phyloP scores from a whole-genome alignment of 2,329 filamentous ascomycete genomes.

The Pseudovirgaria hyperparasitica region DNA sequence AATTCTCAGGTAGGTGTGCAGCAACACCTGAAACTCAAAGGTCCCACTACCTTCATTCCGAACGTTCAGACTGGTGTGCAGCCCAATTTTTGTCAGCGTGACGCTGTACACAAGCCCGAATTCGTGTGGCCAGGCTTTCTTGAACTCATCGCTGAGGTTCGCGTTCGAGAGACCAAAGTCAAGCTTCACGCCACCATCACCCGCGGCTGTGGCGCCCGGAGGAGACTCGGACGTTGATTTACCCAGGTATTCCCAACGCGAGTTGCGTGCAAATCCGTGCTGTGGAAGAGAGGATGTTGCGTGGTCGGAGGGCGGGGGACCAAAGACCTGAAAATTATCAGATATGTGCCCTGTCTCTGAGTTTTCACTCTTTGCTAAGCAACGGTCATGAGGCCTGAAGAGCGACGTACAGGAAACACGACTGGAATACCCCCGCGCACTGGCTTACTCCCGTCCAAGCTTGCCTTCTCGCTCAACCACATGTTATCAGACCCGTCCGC shows the following conservation, averaged over 20 bases:
- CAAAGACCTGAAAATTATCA: slow-evolving; percentile 57
- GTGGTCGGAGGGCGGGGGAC: slow-evolving; percentile 62
- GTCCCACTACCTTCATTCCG: slow-evolving; percentile 72
- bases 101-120: slow-evolving; percentile 93
- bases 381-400: slow-evolving; percentile 1
- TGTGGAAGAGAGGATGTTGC: slow-evolving; percentile 72
- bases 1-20: slow-evolving; percentile 83
- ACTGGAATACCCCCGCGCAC: slow-evolving; percentile 86
- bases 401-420: slow-evolving; percentile 67
- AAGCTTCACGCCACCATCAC: slow-evolving; percentile 60
- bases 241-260: slow-evolving; percentile 86
- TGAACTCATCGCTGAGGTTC: slow-evolving; percentile 55
- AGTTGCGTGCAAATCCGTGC: slow-evolving; percentile 87
- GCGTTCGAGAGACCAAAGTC: slow-evolving; percentile 81
- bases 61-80: slow-evolving; percentile 74
- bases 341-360: slow-evolving; percentile 2
- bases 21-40: slow-evolving; percentile 82
- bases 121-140: slow-evolving; percentile 67
- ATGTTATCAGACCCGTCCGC: slow-evolving; percentile 63
- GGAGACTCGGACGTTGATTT: slow-evolving; percentile 70
- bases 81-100: slow-evolving; percentile 58
- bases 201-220: slow-evolving; percentile 31
- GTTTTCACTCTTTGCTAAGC: too few species aligned
- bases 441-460: slow-evolving; percentile 75
- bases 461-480: slow-evolving; percentile 69